These are phyloP conservation scores for Chaetomium fimeti DNA, from an alignment of 495 filamentous ascomycete genomes.

Conservation along the genomic window DNA sequence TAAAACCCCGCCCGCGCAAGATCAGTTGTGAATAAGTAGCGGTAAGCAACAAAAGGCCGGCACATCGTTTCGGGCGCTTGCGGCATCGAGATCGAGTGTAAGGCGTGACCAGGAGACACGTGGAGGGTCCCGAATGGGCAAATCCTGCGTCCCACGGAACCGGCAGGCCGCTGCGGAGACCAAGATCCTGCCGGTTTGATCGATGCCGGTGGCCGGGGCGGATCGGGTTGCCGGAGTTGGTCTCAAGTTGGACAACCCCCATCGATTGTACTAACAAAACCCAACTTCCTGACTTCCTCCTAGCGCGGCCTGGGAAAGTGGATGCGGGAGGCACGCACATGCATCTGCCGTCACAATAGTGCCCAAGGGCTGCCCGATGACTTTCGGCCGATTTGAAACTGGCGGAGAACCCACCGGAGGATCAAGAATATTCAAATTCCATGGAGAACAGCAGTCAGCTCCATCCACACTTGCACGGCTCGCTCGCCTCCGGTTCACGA, in stretches of 20 bases:
- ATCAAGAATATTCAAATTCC: background rate
- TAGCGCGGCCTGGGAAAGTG: background rate
- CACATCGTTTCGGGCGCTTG: slow-evolving; percentile 12
- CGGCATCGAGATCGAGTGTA: slow-evolving; percentile 27
- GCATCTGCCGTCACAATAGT: slow-evolving; percentile 17
- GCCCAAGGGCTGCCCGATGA: slow-evolving; percentile 20
- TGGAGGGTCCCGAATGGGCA: slow-evolving; percentile 28
- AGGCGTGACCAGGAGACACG: slow-evolving; percentile 26
- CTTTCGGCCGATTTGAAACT: slow-evolving; percentile 16
- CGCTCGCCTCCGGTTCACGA: background rate
- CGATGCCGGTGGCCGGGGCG: slow-evolving; percentile 11
- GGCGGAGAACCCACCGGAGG: background rate
- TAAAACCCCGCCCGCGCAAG: background rate
- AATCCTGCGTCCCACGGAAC: slow-evolving; percentile 1
- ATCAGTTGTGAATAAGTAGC: slow-evolving; percentile 3
- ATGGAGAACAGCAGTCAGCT: background rate
- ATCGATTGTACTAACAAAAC: background rate
- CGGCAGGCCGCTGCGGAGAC: slow-evolving; percentile 5
- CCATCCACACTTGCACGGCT: background rate
- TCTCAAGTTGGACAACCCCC: background rate
- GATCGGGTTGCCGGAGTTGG: slow-evolving; percentile 11
- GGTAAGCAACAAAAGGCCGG: slow-evolving; percentile 18
- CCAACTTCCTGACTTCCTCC: slow-evolving; percentile 4
- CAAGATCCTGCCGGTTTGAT: slow-evolving; percentile 20
- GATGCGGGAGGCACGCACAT: slow-evolving; percentile 4